Evolutionary conservation across 2,329 filamentous ascomycete genomes (phyloP), one percentile per base, ranked within the genome.

Genomic region (Ceratocystiopsis sp.): DNA sequence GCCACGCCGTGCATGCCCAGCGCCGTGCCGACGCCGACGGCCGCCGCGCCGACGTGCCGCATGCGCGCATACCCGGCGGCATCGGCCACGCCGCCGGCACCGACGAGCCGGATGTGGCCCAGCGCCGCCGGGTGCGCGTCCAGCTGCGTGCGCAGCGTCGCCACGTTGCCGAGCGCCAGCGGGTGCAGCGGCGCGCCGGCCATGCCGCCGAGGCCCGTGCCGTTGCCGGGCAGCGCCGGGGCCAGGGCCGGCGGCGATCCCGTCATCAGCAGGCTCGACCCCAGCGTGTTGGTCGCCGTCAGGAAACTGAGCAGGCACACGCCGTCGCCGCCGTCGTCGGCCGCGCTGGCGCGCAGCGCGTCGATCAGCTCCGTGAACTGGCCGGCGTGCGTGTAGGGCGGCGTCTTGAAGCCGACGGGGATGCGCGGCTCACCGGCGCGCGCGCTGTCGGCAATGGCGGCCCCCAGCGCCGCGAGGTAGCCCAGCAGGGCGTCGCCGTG

Each of bases 111-210:
- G 19, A 87, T 63, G n/a, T 68, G 61, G 11, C 57, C 57, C 40
- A 84, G 57, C 35, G 51, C 50, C 1, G 44, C 57, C 46, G 61
- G 52, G 14, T 65, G 53, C 33, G 60, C 57, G 49, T 78, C 71
- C 15, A 87, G 56, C 59, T 81, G 55, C 17, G 55, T 57, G 17
- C 76, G 60, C n/a, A 89, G 66, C 1, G 72, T 78, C n/a, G 64
- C 65, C 32, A 87, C 82, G 51, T 87, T 89, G 0, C 83, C 83
- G 29, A 89, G 58, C 0, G 81, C 78, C 0, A 89, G 61, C 0
- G 80, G 76, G 58, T 87, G 83, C 37, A 89, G 59, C 16, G 80
- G 70, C 12, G 78, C 68, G 0, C 83, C 83, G 0, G 79, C 82
- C 60, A 87, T 65, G 0, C 82, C 83, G 0, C 82, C 83, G 3